phyloP scores from a whole-genome alignment of 2,329 filamentous ascomycete genomes.

The Beauveria caledonica region DNA sequence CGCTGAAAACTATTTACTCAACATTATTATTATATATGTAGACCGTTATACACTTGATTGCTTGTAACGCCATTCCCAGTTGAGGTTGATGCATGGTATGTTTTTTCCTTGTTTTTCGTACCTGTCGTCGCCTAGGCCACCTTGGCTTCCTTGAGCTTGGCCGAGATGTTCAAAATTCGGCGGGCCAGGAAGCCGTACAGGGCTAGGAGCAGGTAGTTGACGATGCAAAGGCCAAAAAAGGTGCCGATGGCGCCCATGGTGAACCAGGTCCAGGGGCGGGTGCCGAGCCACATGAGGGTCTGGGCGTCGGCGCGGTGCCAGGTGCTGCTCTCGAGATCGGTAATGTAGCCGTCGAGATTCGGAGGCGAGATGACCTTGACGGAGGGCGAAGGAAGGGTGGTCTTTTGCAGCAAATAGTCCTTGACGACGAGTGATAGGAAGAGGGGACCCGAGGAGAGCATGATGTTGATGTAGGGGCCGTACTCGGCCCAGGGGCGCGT shows the following conservation, averaged over 20 bases:
- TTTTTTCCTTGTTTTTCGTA: neutral
- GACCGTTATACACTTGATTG: conserved; percentile 8
- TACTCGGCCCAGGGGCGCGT: conserved; percentile 52
- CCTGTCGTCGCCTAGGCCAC: neutral
- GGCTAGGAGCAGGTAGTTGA: conserved; percentile 17
- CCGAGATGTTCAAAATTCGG: neutral
- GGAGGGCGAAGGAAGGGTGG: conserved; percentile 19
- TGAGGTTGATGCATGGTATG: neutral
- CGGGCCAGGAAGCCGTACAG: conserved; percentile 17
- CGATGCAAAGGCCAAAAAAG: conserved; percentile 14
- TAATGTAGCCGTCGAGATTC: conserved; percentile 23
- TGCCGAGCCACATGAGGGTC: conserved; percentile 40
- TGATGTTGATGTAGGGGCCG: conserved; percentile 65
- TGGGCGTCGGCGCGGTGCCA: conserved; percentile 41
- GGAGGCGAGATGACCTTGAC: conserved; percentile 22
- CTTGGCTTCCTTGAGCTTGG: conserved; percentile 9
- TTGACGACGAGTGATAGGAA: conserved; percentile 71
- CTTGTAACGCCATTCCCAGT: conserved; percentile 4
- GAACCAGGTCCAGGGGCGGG: conserved; percentile 26
- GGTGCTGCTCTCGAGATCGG: conserved; percentile 30
- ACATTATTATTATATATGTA: conserved; percentile 12
- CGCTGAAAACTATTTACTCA: conserved; percentile 11
- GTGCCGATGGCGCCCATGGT: conserved; percentile 20
- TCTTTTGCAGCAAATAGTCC: conserved; percentile 54
- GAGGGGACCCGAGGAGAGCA: conserved; percentile 69